Conservation (phyloP, 2,329 filamentous ascomycete genomes). For the Beauveria rudraprayagi region DNA sequence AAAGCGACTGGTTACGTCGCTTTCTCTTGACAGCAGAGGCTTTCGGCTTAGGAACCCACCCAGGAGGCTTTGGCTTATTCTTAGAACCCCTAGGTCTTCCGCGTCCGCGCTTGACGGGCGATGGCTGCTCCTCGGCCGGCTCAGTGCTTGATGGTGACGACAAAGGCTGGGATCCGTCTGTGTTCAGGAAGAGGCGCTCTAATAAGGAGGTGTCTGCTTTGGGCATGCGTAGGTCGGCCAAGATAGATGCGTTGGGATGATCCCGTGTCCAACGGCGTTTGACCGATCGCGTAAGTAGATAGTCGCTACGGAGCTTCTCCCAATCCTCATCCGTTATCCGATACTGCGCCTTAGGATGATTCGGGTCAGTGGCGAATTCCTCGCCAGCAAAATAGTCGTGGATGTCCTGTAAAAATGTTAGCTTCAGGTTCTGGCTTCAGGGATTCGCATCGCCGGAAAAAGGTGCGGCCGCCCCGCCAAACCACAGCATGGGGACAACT, state of each 20-base stretch:
- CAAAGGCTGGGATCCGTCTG: no score
- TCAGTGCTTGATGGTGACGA: no score
- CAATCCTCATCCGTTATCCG: no score
- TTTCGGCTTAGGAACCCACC: no score
- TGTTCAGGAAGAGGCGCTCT: no score
- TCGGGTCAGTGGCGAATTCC: neutral
- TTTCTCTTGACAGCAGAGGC: neutral
- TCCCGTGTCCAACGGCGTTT: no score
- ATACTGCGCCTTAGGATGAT: neutral
- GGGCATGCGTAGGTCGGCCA: no score
- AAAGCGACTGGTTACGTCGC: neutral
- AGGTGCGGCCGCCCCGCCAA: slow-evolving; percentile 12
- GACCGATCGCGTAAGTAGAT: no score
- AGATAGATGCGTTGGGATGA: no score
- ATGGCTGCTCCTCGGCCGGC: neutral
- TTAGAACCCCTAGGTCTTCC: neutral
- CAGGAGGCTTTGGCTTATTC: neutral
- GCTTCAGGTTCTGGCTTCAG: neutral
- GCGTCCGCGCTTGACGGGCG: neutral
- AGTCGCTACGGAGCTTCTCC: no score
- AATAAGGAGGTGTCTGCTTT: no score
- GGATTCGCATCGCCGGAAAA: slow-evolving; percentile 13
- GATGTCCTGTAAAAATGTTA: slow-evolving; percentile 17
- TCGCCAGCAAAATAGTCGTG: neutral
- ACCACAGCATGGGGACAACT: no score